Base-by-base conservation (phyloP, 2,329 filamentous ascomycete genomes). In the Cladophialophora immunda region DNA sequence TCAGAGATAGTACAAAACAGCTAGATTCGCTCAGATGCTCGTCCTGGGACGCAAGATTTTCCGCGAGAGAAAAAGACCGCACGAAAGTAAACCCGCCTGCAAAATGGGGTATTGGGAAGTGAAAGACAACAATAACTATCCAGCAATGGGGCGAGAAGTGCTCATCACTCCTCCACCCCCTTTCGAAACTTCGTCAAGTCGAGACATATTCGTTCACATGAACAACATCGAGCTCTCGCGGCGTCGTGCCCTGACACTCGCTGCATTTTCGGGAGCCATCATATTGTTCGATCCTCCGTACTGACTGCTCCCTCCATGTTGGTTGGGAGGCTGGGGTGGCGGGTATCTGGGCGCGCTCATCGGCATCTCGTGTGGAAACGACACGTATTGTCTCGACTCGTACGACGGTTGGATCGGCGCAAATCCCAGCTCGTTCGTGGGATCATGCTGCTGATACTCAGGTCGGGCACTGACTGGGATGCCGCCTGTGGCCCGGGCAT, bases 381-480 rank as follows among this genome's bases (percentile, higher is more conserved):
- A 68, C 36, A 74, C 75, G 36, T 75, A 75, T 47, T 72, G 67
- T 45, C 71, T 66, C 3, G 65, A 65, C 38, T 72, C 70, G 58
- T 72, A 73, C 11, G 66, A 69, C 25, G 66, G 76, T 74, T 62
- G 86, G 81, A 75, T 86, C 84, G 55, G 79, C 80, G 65, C 58
- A 59, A 73, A 70, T 19, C 71, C 71, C 17, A 73, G 64, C 29
- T 73, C 70, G 29, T 56, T 64, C 63, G 85, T 75, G 1, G 83
- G 81, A 30, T 83, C 81, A 68, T 86, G 85, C 2, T 84, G 84
- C 2, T 84, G 84, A 6, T 82, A 83, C 34, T 86, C 82, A 62
- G 83, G 71, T 25, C 70, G 50, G 47, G 70, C 60, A 70, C 62
- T 59, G 55, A 58, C 66, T 50, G 72, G 71, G 64, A 71, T 75